Evolutionary conservation across 2,329 filamentous ascomycete species (phyloP).

Genomic region (Arachnomyces sp.): DNA sequence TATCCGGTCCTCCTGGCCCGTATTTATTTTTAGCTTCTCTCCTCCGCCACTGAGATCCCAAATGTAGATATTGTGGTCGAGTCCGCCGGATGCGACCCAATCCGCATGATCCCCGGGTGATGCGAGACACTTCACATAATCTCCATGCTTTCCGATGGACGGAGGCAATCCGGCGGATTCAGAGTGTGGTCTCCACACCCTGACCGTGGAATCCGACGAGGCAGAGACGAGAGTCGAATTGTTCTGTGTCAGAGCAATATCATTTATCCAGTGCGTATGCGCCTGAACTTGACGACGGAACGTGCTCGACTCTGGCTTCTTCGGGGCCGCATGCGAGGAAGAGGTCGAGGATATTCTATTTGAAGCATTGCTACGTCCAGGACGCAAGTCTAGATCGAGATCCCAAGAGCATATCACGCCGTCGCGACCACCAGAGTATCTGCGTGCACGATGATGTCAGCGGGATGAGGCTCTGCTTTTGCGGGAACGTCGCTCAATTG

Average conservation of each 20-base stretch:
- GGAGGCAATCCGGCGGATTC: constrained; percentile 55
- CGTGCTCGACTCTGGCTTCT: constrained; percentile 38
- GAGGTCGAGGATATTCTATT: constrained; percentile 27
- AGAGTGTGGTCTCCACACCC: constrained; percentile 76
- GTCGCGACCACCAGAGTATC: constrained; percentile 92
- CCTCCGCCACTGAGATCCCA: constrained; percentile 90
- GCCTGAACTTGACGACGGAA: constrained; percentile 63
- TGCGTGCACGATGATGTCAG: constrained; percentile 32
- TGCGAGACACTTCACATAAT: constrained; percentile 93
- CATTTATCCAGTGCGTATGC: constrained; percentile 95
- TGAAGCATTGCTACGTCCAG: constrained; percentile 17
- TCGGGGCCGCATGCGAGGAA: constrained; percentile 18
- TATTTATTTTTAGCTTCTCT: constrained; percentile 76
- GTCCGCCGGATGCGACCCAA: constrained; percentile 89
- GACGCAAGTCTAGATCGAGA: constrained; percentile 59
- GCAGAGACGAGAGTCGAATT: constrained; percentile 77
- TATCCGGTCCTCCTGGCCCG: constrained; percentile 62
- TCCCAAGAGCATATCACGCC: constrained; percentile 96
- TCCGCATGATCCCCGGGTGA: constrained; percentile 62
- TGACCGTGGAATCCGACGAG: constrained; percentile 89
- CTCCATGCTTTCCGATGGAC: constrained; percentile 84
- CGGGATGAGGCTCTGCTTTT: constrained; percentile 1
- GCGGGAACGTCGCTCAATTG: background rate
- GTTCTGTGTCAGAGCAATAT: constrained; percentile 71
- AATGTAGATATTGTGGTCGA: constrained; percentile 84